A percentile compares a stretch with the other conserved stretches of the same genome.
These are phyloP conservation scores for Metschnikowia matae DNA, from an alignment of 805 yeast genomes.

Conservation along the genomic window DNA sequence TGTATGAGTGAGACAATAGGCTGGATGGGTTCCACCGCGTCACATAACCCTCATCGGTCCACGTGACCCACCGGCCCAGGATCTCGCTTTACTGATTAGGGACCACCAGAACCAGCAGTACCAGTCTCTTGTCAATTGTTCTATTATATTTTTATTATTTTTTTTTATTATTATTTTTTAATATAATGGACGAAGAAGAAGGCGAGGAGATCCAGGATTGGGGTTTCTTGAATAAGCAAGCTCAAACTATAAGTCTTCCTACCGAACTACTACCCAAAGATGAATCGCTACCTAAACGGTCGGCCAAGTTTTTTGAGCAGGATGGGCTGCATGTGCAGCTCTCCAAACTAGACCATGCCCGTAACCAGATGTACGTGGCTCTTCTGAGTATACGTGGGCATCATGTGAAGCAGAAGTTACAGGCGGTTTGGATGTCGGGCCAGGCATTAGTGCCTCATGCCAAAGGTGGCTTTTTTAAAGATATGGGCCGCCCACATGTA, in stretches of 20 bases:
- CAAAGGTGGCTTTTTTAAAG: constrained; percentile 68
- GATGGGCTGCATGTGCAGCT: constrained; percentile 62
- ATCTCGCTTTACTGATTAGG: neutral
- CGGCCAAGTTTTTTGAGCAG: constrained; percentile 84
- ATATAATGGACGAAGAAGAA: constrained; percentile 13
- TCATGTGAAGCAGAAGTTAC: constrained; percentile 44
- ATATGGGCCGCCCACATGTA: constrained; percentile 55
- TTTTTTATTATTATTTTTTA: neutral
- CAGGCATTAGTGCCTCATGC: constrained; percentile 42
- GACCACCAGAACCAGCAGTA: neutral
- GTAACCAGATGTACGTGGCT: constrained; percentile 71
- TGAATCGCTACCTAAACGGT: constrained; percentile 58
- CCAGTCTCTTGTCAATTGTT: neutral
- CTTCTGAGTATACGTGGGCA: constrained; percentile 48
- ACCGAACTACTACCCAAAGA: constrained; percentile 4
- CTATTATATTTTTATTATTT: neutral
- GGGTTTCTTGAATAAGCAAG: constrained; percentile 28
- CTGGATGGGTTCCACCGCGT: neutral
- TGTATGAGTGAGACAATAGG: neutral
- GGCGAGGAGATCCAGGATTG: constrained; percentile 51
- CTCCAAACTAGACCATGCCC: constrained; percentile 45
- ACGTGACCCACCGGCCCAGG: neutral
- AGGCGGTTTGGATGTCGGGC: constrained; percentile 43
- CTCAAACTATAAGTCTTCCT: neutral
- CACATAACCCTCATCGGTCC: neutral